phyloP scores from a whole-genome alignment of 163 green algal species.

The Botryococcus braunii region DNA sequence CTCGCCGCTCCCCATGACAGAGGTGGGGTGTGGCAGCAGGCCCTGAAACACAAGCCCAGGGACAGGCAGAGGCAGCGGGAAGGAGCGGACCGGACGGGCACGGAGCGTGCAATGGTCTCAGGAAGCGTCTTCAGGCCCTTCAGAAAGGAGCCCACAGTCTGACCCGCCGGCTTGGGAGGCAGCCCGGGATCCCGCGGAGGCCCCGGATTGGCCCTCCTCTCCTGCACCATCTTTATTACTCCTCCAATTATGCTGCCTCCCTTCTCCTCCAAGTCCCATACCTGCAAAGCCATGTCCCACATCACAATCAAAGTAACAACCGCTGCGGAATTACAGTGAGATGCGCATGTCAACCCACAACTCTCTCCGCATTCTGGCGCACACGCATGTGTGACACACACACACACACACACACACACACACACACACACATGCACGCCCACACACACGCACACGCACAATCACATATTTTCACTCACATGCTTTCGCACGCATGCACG shows the following conservation, averaged over 20 bases:
- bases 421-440: no score
- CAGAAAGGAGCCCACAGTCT: conserved; percentile 93
- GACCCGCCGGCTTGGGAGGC: conserved; percentile 81
- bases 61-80: background rate
- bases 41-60: conserved; percentile 7
- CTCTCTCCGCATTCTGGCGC: no score
- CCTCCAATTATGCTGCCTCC: conserved; percentile 89
- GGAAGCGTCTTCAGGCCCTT: conserved; percentile 82
- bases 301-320: no score
- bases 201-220: conserved; percentile 66
- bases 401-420: no score
- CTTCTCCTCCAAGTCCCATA: conserved; percentile 80
- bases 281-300: no score
- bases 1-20: background rate
- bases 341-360: no score
- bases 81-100: conserved; percentile 31
- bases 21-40: background rate
- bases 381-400: no score
- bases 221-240: conserved; percentile 72
- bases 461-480: no score
- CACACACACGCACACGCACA: no score
- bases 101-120: conserved; percentile 74
- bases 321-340: no score
- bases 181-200: conserved; percentile 70
- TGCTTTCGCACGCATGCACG: no score